A percentile compares a stretch with the other conserved stretches of the same genome.
phyloP scores from a whole-genome alignment of 306 rosid species.

The Quercus mongolica region DNA sequence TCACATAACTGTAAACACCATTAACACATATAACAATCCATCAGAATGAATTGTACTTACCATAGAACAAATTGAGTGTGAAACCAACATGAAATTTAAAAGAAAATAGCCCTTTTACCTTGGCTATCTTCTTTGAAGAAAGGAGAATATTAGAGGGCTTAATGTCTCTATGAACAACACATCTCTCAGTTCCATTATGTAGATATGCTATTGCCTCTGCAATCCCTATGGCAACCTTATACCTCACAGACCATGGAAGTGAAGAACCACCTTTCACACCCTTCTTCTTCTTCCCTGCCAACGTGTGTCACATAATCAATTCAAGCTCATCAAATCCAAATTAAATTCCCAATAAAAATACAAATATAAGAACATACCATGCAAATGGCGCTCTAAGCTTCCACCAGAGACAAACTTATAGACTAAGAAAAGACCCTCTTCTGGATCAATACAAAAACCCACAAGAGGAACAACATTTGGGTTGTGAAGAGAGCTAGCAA shows the following conservation, averaged over 20 bases:
- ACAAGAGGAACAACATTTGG: slow-evolving; percentile 69
- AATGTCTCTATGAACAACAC: slow-evolving; percentile 91
- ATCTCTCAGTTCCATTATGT: slow-evolving; percentile 90
- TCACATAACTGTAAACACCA: slow-evolving; percentile 64
- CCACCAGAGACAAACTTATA: slow-evolving; percentile 92
- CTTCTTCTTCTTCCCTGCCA: slow-evolving; percentile 69
- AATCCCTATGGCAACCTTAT: slow-evolving; percentile 84
- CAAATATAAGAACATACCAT: slow-evolving; percentile 41
- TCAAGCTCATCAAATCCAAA: slow-evolving; percentile 17
- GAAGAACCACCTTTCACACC: slow-evolving; percentile 44
- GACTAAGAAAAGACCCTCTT: slow-evolving; percentile 85
- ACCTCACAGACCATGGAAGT: slow-evolving; percentile 84
- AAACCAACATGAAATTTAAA: slow-evolving; percentile 9
- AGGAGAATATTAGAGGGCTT: slow-evolving; percentile 97
- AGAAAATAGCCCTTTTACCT: slow-evolving; percentile 42
- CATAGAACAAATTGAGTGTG: not conserved
- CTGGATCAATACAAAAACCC: slow-evolving; percentile 86
- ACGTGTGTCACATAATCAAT: slow-evolving; percentile 20
- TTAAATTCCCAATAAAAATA: slow-evolving; percentile 6
- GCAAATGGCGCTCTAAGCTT: slow-evolving; percentile 86
- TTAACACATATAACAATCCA: slow-evolving; percentile 9
- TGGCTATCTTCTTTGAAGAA: slow-evolving; percentile 78
- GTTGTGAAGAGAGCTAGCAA: slow-evolving; percentile 81
- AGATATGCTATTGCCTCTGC: slow-evolving; percentile 82
- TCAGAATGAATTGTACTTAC: slow-evolving; percentile 13